These are phyloP conservation scores for Cordyceps fumosorosea DNA, from an alignment of 2,329 filamentous ascomycete species.

Conservation along the genomic window DNA sequence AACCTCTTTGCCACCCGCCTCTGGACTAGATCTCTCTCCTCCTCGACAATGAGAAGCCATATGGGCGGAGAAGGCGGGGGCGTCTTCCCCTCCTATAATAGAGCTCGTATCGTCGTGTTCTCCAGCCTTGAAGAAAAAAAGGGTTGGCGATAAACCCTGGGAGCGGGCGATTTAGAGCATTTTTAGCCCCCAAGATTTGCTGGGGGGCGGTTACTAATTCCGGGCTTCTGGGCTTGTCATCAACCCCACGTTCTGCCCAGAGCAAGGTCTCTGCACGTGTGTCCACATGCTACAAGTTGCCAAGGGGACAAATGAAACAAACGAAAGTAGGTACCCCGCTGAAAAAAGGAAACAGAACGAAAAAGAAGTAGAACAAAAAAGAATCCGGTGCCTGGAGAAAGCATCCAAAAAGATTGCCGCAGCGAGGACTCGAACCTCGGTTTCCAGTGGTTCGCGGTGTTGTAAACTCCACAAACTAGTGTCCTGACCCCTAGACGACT, in stretches of 20 bases:
- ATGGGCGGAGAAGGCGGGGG: too few relatives aligned
- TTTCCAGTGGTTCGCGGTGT: slow-evolving; percentile 22
- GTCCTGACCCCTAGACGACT: slow-evolving; percentile 26
- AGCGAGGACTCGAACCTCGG: slow-evolving; percentile 24
- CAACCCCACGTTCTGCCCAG: background rate
- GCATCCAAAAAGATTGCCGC: slow-evolving; percentile 12
- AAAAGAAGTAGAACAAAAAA: background rate
- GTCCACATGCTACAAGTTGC: too few relatives aligned
- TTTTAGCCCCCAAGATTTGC: too few relatives aligned
- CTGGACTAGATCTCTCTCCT: too few relatives aligned
- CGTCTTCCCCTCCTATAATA: too few relatives aligned
- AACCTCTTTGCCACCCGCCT: too few relatives aligned
- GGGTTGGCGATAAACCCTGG: too few relatives aligned
- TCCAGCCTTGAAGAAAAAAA: background rate
- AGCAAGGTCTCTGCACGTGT: too few relatives aligned
- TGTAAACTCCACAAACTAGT: slow-evolving; percentile 23
- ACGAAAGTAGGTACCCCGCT: background rate
- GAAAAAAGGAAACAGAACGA: background rate
- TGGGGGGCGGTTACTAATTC: too few relatives aligned
- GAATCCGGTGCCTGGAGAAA: background rate
- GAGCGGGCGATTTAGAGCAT: too few relatives aligned
- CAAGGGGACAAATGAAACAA: too few relatives aligned
- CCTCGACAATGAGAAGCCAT: background rate
- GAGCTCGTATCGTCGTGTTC: slow-evolving; percentile 4
- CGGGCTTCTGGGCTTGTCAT: background rate